A percentile compares a stretch with the other conserved stretches of the same genome.
These are phyloP conservation scores for Dictyostelium purpureum DNA, from an alignment of 78 protist species.

Conservation along the genomic window DNA sequence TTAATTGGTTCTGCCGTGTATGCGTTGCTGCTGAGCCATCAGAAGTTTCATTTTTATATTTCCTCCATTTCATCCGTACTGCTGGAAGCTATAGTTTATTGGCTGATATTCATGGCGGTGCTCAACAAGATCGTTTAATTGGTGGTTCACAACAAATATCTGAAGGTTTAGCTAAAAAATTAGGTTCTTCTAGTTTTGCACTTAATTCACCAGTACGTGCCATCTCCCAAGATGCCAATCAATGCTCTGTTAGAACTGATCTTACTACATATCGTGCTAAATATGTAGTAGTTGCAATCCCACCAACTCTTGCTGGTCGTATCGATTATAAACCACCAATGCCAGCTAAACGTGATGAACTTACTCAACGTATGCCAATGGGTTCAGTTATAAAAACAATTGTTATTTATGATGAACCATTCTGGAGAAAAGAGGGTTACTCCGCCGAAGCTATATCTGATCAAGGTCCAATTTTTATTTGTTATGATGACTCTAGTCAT, in stretches of 20 bases:
- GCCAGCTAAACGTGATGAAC: conserved; percentile 62
- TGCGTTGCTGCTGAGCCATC: conserved; percentile 70
- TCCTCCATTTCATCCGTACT: conserved; percentile 47
- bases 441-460: conserved; percentile 74
- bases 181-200: background rate
- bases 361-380: conserved; percentile 80
- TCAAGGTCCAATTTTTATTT: conserved; percentile 68
- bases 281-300: conserved; percentile 52
- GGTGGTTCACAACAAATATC: conserved; percentile 81
- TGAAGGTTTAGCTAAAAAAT: conserved; percentile 33
- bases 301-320: conserved; percentile 71
- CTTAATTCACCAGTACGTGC: conserved; percentile 38
- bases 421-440: conserved; percentile 81
- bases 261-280: conserved; percentile 17
- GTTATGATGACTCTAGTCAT: conserved; percentile 74
- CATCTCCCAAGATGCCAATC: conserved; percentile 39
- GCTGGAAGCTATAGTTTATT: conserved; percentile 67
- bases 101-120: conserved; percentile 76
- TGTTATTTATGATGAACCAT: conserved; percentile 78
- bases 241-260: conserved; percentile 37
- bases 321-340: conserved; percentile 58
- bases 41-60: conserved; percentile 42
- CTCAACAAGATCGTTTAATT: conserved; percentile 70
- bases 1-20: conserved; percentile 66
- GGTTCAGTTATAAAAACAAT: conserved; percentile 78